phyloP scores from a whole-genome alignment of 2,329 filamentous ascomycete species.

The Blumeriella jaapii region DNA sequence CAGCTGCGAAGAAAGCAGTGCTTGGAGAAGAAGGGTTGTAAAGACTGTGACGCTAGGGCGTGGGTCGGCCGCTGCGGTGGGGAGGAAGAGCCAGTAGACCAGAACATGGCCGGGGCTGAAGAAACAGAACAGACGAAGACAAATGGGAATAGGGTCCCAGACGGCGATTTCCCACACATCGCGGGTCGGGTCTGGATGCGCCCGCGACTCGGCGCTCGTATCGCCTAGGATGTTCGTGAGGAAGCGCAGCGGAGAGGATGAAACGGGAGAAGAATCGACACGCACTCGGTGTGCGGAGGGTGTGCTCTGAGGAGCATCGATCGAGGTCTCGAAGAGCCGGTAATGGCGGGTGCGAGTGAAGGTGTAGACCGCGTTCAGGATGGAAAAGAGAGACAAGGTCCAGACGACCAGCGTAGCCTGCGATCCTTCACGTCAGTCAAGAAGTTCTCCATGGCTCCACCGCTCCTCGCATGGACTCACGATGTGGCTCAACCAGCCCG shows the following conservation, averaged over 20 bases:
- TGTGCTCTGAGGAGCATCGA: constrained; percentile 65
- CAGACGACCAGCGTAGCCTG: constrained; percentile 64
- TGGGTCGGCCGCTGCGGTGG: constrained; percentile 62
- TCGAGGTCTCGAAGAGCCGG: constrained; percentile 76
- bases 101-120: constrained; percentile 93
- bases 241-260: constrained; percentile 68
- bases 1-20: constrained; percentile 67
- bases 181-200: constrained; percentile 67
- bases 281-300: constrained; percentile 81
- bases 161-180: constrained; percentile 93
- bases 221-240: constrained; percentile 56
- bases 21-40: constrained; percentile 66
- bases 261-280: constrained; percentile 70
- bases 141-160: constrained; percentile 86
- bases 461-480: constrained; percentile 32
- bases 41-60: constrained; percentile 78
- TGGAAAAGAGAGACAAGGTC: constrained; percentile 53
- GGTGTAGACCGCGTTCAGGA: constrained; percentile 68
- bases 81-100: constrained; percentile 80
- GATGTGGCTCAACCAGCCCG: constrained; percentile 52
- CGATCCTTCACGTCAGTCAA: neutral
- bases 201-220: constrained; percentile 66
- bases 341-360: constrained; percentile 76
- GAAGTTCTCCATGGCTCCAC: neutral
- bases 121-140: constrained; percentile 70